Base-by-base conservation (phyloP, 1,139 yeast species). In the Suhomyces wounanorum region DNA sequence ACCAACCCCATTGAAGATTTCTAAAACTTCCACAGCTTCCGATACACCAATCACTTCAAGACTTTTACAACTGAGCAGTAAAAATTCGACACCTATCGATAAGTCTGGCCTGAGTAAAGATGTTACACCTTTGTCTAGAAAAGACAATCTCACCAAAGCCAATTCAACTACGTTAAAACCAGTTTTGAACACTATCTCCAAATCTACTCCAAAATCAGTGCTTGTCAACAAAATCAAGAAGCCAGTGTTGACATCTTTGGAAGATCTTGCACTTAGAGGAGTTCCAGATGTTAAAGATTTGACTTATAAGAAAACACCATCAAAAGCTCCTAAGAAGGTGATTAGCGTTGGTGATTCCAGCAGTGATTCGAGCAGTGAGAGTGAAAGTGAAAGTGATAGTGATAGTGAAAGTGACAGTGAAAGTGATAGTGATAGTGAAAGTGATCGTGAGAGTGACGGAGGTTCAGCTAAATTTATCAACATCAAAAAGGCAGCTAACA, bases 231-330 rank as follows among this genome's bases (percentile, higher is more conserved):
- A 61, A 30, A 67, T 56, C 30, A 68, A 62, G 43, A 60, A 59
- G 37, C 73, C 75, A 1, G 52, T 62, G 1, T 69, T 84, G 48
- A 78, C 81, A 18, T 81, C 87, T 0, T 66, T 84, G 40, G 77
- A 78, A n/a, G 87, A 83, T 53, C 69, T 84, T 49, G 84, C 78
- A 1, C 69, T 74, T 23, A 70, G 83, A 52, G 89, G 88, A 1
- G 78, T 84, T 16, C 89, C 89, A 1, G 87, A 81, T 25, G 88
- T 84, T 1, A 76, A 72, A 50, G 88, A 83, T 21, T 25, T 40
- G 13, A 45, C n/a, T 10, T 16, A 17, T 9, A 49, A 43, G 31
- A 23, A 39, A 11, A 30, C 41, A n/a, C 43, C 52, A 13, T 11
- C 37, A 37, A 37, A 39, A 25, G 13, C 26, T 13, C 25, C 42